Evolutionary conservation across 148 eudicot species (phyloP), one percentile per base, ranked within the genome.

Genomic region (Mesembryanthemum crystallinum): DNA sequence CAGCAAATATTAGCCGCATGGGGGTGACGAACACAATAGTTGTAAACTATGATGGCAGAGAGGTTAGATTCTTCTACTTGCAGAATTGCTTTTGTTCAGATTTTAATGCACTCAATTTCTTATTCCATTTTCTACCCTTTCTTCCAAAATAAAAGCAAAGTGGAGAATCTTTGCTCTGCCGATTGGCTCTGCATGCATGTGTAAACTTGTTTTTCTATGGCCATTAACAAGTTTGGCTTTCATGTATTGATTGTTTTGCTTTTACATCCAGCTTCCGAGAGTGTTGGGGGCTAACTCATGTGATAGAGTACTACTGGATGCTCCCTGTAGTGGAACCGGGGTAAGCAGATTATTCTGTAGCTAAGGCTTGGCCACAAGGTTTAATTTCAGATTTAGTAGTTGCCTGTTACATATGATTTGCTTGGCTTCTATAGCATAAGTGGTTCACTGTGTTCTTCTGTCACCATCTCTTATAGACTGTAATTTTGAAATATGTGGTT

Each of bases 311-410:
- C 77, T 92, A 74, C 67, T 95, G 83, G 98, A 95, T 85, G 97
- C 98, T 25, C 98, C 98, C 76, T 95, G 98, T 84, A 95, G 98
- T 81, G 98, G 98, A 77, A 95, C 98, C 61, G 98, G 97, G 85
- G 97, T 95, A 89, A 75, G 89, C 47, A 25, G 23, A 76, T 18
- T 5, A 43, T 67, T 23, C 3, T 63, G 20, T 30, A 24, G 20
- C 59, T 67, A 29, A 28, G 10, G 14, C 20, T 42, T 45, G 11
- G 60, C 15, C 8, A 61, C 33, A 69, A 17, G 67, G 30, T 72
- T 57, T 37, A 23, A 45, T 33, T 55, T n/a, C 35, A 55, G 12
- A 49, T 74, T 43, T 2, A 64, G 28, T 39, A 10, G 70, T 27
- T 67, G 28, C 37, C 61, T 45, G 51, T 45, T 14, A 45, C 5